These are phyloP conservation scores for Backusella macrospora DNA, from an alignment of 192 early-diverging fungal species.

Conservation along the genomic window DNA sequence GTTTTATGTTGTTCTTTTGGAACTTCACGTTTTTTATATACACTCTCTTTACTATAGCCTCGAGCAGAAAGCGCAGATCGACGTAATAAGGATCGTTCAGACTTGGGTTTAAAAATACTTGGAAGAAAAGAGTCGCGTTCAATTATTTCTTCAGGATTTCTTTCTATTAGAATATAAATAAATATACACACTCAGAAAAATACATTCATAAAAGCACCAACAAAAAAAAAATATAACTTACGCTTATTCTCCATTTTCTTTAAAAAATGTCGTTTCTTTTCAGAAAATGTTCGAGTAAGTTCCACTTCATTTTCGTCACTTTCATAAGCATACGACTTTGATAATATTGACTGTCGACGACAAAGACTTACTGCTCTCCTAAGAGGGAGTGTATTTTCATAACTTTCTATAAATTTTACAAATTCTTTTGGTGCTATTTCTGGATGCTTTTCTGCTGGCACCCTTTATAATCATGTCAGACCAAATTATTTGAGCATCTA, in stretches of 20 bases:
- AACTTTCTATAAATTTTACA: conserved; percentile 4
- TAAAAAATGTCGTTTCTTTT: background rate
- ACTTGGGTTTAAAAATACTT: background rate
- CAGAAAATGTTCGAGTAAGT: background rate
- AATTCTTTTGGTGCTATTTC: conserved; percentile 22
- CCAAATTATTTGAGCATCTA: too few species aligned
- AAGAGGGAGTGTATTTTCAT: background rate
- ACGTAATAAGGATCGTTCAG: background rate
- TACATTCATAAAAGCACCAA: too few species aligned
- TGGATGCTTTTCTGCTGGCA: conserved; percentile 23
- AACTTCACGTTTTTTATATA: too few species aligned
- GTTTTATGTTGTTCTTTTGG: too few species aligned
- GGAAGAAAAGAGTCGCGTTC: background rate
- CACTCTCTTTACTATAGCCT: background rate
- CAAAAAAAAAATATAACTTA: background rate
- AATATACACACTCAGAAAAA: background rate
- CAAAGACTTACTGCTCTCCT: background rate
- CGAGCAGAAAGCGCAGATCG: conserved; percentile 17
- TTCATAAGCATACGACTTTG: background rate
- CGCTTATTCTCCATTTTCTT: background rate
- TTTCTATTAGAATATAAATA: background rate
- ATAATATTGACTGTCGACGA: background rate
- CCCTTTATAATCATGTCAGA: background rate
- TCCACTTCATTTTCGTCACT: background rate
- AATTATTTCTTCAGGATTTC: background rate